Percentiles rank a stretch among this genome's conserved stretches.
phyloP scores from a whole-genome alignment of 768 basidiomycete genomes.

The Auricularia cornea region DNA sequence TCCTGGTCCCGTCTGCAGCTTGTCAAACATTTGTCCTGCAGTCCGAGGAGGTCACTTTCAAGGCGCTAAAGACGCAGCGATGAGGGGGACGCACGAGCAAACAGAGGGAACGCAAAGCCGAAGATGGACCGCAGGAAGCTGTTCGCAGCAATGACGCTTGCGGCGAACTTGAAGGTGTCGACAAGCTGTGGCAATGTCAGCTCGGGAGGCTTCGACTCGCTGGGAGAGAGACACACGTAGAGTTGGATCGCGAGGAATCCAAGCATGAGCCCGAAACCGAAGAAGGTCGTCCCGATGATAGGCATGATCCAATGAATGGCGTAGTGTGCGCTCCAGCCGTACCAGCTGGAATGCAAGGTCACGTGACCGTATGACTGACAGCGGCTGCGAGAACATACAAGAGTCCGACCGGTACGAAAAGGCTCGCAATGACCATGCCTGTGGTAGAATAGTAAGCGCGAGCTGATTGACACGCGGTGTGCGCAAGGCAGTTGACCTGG shows the following conservation, averaged over 20 bases:
- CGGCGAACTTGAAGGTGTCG: slow-evolving; percentile 61
- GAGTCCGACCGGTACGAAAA: slow-evolving; percentile 42
- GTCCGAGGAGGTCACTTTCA: neutral
- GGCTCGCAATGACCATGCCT: slow-evolving; percentile 55
- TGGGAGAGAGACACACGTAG: neutral
- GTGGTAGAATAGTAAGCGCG: too few species aligned
- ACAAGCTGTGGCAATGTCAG: slow-evolving; percentile 41
- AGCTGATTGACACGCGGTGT: too few species aligned
- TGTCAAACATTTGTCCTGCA: slow-evolving; percentile 47
- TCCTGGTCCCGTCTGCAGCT: slow-evolving; percentile 56
- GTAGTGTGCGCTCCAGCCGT: slow-evolving; percentile 72
- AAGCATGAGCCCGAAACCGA: neutral
- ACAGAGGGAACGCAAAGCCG: slow-evolving; percentile 59
- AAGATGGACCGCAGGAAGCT: slow-evolving; percentile 55
- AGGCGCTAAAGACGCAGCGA: too few species aligned
- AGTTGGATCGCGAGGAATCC: slow-evolving; percentile 2
- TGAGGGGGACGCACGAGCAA: slow-evolving; percentile 30
- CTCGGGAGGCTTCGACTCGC: too few species aligned
- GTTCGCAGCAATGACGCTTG: slow-evolving; percentile 55
- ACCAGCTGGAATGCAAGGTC: slow-evolving; percentile 17
- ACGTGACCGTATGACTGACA: neutral
- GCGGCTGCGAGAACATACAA: neutral
- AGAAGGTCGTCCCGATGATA: slow-evolving; percentile 36
- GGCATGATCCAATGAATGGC: slow-evolving; percentile 69
- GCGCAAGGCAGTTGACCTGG: too few species aligned